These are phyloP conservation scores for Brassica incana DNA, from an alignment of 345 rosid genomes.

Conservation along the genomic window DNA sequence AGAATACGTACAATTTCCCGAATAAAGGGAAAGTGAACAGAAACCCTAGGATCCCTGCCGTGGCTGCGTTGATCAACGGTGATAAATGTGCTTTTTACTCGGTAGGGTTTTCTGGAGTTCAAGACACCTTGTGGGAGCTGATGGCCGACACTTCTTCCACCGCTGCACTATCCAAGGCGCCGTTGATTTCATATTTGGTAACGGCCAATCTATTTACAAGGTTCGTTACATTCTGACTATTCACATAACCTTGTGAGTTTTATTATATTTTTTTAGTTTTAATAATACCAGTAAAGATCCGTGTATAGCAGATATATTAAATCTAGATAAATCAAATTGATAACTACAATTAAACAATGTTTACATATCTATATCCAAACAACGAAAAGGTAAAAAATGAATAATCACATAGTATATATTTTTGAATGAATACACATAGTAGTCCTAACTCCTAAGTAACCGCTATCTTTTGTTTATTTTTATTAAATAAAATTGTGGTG, in stretches of 20 bases:
- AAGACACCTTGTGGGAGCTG: background rate
- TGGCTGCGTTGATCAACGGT: background rate
- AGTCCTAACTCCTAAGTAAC: background rate
- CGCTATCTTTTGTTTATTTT: background rate
- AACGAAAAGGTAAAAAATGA: background rate
- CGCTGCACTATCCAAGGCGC: background rate
- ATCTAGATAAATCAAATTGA: background rate
- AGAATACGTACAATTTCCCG: background rate
- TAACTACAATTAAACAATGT: background rate
- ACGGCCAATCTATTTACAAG: slow-evolving; percentile 1
- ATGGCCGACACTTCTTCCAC: background rate
- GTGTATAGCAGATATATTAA: background rate
- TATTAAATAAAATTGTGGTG: background rate
- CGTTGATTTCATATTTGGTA: background rate
- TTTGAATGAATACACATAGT: too few species aligned
- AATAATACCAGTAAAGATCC: background rate
- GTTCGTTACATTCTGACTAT: background rate
- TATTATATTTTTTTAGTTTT: background rate
- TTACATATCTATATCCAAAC: background rate
- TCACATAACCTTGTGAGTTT: background rate
- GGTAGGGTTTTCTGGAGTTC: background rate
- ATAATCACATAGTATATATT: background rate
- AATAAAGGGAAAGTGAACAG: background rate
- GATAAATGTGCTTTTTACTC: background rate
- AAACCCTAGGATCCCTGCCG: background rate